These are phyloP conservation scores for Phylloporus sp. DNA, from an alignment of 1,284 basidiomycete species.

Conservation along the genomic window DNA sequence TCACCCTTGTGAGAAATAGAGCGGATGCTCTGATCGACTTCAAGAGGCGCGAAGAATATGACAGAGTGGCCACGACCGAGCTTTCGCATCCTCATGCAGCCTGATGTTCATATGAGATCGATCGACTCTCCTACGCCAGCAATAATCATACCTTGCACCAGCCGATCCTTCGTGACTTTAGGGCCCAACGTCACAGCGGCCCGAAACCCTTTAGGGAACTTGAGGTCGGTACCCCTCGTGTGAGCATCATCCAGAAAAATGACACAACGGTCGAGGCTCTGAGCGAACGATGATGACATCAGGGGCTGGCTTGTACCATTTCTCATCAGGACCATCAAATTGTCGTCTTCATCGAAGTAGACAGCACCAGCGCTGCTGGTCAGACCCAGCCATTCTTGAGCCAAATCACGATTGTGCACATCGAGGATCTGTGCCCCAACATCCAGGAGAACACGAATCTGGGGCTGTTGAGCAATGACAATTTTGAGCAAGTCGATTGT, in stretches of 20 bases:
- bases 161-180: constrained; percentile 58
- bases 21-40: constrained; percentile 52
- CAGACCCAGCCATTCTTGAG: constrained; percentile 50
- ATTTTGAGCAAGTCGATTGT: not conserved
- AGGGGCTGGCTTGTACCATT: constrained; percentile 48
- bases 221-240: constrained; percentile 62
- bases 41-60: constrained; percentile 55
- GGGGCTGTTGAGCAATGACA: not conserved
- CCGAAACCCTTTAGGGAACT: constrained; percentile 49
- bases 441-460: constrained; percentile 25
- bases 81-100: constrained; percentile 57
- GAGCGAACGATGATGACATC: constrained; percentile 49
- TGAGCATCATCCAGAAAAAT: constrained; percentile 64
- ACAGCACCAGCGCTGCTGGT: constrained; percentile 48
- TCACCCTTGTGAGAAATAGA: constrained; percentile 18
- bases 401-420: constrained; percentile 50
- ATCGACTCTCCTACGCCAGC: too few relatives aligned
- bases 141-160: constrained; percentile 56
- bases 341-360: constrained; percentile 54
- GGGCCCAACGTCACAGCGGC: constrained; percentile 60
- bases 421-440: constrained; percentile 67
- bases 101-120: constrained; percentile 37
- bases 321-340: constrained; percentile 48
- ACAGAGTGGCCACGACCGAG: constrained; percentile 56
- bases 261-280: constrained; percentile 51